Evolutionary conservation across 768 basidiomycete genomes (phyloP), one percentile per base, ranked within the genome.

Genomic region (Boletales sp.): DNA sequence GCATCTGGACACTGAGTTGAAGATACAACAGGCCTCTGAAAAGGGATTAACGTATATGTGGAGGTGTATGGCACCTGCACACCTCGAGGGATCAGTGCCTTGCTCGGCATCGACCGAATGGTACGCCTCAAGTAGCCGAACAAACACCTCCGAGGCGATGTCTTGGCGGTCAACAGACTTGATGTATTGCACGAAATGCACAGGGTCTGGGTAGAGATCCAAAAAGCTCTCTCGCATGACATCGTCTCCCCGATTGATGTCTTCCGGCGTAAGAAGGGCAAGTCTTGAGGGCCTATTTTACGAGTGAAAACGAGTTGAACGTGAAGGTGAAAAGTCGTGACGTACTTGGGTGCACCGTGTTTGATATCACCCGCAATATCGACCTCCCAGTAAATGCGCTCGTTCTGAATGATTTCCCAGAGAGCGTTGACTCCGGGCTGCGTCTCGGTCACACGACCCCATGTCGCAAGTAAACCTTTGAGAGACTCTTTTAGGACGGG

Each of bases 1-100:
- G 89, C 75, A 97, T 86, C 58, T 87, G 82, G 53, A 93, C 74
- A 31, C 91, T 81, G 32, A 95, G 73, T 61, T 94, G 91, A 19
- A 95, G 76, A 55, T 83, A 82, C 6, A 88, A 72, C 31, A 97
- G 60, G 0, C 82, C 79, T 53, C 88, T 90, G 47, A 30, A 10
- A 5, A 48, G 13, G 47, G 61, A 24, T 48, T 21, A 51, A 51
- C 31, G 37, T 3, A 40, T 38, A 36, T 43, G 44, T 34, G 14
- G 12, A 18, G n/a, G 36, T 19, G 8, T 24, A 24, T 37, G 40
- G 35, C 4, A 36, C 46, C 34, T 47, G 29, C 46, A 44, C 40
- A 66, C 65, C 61, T 59, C 37, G 48, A 52, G 11, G 66, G 66
- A 35, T 59, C 57, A 17, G 43, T 10, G 24, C 60, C 68, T 40